Percentiles rank a stretch among this genome's conserved stretches.
These are phyloP conservation scores for Fonsecaea nubica DNA, from an alignment of 2,329 filamentous ascomycete species.

Conservation along the genomic window DNA sequence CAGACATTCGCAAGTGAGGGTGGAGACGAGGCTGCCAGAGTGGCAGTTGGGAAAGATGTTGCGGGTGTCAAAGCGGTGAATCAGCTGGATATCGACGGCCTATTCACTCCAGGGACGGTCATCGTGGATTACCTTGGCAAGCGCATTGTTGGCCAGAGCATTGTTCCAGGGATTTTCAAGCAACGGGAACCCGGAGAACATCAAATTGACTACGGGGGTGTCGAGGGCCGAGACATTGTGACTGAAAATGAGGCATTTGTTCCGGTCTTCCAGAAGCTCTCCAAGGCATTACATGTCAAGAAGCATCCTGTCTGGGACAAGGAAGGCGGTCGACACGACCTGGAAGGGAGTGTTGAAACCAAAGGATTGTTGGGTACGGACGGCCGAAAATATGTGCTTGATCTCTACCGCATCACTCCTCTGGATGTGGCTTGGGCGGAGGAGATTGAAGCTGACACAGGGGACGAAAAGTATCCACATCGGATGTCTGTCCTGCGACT, in stretches of 20 bases:
- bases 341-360: conserved; percentile 95
- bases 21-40: conserved; percentile 92
- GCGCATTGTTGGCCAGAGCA: conserved; percentile 95
- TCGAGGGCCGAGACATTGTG: conserved; percentile 95
- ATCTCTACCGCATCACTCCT: conserved; percentile 92
- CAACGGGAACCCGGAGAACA: conserved; percentile 96
- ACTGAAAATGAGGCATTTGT: conserved; percentile 88
- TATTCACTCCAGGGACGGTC: conserved; percentile 95
- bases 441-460: conserved; percentile 63
- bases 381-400: conserved; percentile 95
- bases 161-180: conserved; percentile 98
- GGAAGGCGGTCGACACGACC: conserved; percentile 83
- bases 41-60: conserved; percentile 96
- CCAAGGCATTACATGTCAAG: conserved; percentile 88
- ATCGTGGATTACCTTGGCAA: conserved; percentile 97
- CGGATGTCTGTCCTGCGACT: conserved; percentile 92
- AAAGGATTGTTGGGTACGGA: conserved; percentile 98
- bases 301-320: conserved; percentile 98
- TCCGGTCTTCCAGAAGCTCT: conserved; percentile 84
- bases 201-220: conserved; percentile 97
- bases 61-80: conserved; percentile 93
- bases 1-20: conserved; percentile 96
- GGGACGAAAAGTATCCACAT: conserved; percentile 76
- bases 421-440: conserved; percentile 92
- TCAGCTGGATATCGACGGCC: conserved; percentile 90